These are phyloP conservation scores for Ascochyta koolunga DNA, from an alignment of 2,329 filamentous ascomycete species.

Conservation along the genomic window DNA sequence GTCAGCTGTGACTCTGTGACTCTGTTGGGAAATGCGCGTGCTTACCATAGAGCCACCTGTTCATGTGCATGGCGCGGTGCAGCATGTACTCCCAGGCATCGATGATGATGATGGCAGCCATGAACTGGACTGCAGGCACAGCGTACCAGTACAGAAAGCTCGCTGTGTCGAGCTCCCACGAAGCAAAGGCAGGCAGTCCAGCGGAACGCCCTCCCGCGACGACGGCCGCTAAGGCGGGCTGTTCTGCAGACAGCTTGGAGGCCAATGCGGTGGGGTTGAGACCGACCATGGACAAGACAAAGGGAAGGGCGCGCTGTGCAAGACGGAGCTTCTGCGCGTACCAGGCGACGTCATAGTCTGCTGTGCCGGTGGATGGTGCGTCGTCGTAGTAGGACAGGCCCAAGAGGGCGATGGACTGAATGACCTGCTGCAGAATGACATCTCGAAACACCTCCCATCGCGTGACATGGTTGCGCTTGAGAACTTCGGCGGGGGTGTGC, in stretches of 20 bases:
- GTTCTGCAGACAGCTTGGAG: slow-evolving; percentile 72
- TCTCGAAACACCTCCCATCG: slow-evolving; percentile 87
- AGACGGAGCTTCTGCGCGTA: slow-evolving; percentile 86
- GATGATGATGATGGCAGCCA: slow-evolving; percentile 74
- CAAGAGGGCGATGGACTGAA: slow-evolving; percentile 78
- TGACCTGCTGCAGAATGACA: slow-evolving; percentile 87
- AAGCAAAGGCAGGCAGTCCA: slow-evolving; percentile 75
- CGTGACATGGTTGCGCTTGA: slow-evolving; percentile 84
- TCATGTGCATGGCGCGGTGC: slow-evolving; percentile 95
- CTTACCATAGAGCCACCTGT: slow-evolving; percentile 95
- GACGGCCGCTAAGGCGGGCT: slow-evolving; percentile 76
- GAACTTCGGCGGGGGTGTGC: slow-evolving; percentile 90
- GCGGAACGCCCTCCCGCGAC: slow-evolving; percentile 84
- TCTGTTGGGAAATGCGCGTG: slow-evolving; percentile 30
- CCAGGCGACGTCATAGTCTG: slow-evolving; percentile 84
- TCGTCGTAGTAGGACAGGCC: slow-evolving; percentile 74
- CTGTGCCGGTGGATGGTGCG: slow-evolving; percentile 74
- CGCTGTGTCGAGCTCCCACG: slow-evolving; percentile 79
- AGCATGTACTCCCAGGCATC: slow-evolving; percentile 99
- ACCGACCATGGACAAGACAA: slow-evolving; percentile 72
- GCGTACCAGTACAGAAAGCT: slow-evolving; percentile 79
- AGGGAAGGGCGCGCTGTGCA: slow-evolving; percentile 77
- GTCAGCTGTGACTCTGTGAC: slow-evolving; percentile 14
- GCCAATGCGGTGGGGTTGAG: slow-evolving; percentile 78
- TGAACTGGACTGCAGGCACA: slow-evolving; percentile 79